Evolutionary conservation across 129 eudicot species (phyloP).

Genomic region (Chrysanthemum seticuspe): DNA sequence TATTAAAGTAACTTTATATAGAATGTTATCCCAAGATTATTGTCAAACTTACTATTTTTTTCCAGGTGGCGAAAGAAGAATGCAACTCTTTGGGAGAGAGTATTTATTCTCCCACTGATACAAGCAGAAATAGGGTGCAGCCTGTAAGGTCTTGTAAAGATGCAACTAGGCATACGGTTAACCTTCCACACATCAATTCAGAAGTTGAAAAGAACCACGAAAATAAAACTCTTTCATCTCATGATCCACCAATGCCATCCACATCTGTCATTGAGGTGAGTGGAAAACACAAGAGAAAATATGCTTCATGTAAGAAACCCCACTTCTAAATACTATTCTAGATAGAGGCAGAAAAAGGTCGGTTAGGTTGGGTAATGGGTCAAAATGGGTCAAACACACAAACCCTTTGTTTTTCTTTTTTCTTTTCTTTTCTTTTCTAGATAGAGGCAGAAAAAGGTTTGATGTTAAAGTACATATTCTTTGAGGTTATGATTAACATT

Average conservation of each 20-base stretch:
- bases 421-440: too few species aligned
- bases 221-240: too few species aligned
- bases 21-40: not conserved
- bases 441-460: not conserved
- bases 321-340: not conserved
- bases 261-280: not conserved
- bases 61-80: not conserved
- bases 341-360: too few species aligned
- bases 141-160: too few species aligned
- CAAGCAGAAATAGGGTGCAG: not conserved
- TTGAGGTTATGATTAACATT: not conserved
- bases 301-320: not conserved
- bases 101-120: not conserved
- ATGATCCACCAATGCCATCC: too few species aligned
- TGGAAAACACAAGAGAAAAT: not conserved
- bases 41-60: not conserved
- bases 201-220: too few species aligned
- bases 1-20: not conserved
- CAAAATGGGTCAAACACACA: not conserved
- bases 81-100: too few species aligned
- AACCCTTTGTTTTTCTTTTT: too few species aligned
- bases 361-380: too few species aligned
- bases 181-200: too few species aligned
- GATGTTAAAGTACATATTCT: not conserved
- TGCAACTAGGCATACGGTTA: too few species aligned